phyloP scores from a whole-genome alignment of 176 grass and related monocot species.

The Avena insularis region DNA sequence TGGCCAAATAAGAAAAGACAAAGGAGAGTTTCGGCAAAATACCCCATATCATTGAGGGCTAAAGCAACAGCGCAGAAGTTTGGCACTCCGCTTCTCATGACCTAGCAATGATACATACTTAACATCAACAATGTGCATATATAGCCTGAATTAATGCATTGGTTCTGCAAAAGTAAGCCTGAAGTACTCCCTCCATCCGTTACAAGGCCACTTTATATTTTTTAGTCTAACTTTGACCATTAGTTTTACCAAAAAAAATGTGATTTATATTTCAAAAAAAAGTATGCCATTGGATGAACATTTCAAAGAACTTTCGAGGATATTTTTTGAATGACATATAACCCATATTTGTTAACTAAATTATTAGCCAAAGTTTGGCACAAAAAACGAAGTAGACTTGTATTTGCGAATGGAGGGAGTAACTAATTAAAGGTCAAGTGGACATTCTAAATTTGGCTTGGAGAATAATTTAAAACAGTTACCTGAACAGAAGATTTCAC shows the following conservation, averaged over 20 bases:
- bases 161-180: background rate
- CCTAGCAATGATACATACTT: slow-evolving; percentile 54
- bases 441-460: background rate
- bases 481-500: slow-evolving; percentile 1
- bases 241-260: too few relatives aligned
- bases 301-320: too few relatives aligned
- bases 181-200: background rate
- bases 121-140: slow-evolving; percentile 39
- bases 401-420: too few relatives aligned
- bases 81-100: slow-evolving; percentile 90
- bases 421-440: background rate
- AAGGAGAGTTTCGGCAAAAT: slow-evolving; percentile 43
- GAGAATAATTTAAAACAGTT: slow-evolving; percentile 14
- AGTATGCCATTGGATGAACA: too few relatives aligned
- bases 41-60: slow-evolving; percentile 93
- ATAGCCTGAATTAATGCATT: slow-evolving; percentile 27
- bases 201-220: too few relatives aligned
- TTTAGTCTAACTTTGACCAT: too few relatives aligned
- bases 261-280: too few relatives aligned
- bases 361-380: too few relatives aligned
- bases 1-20: slow-evolving; percentile 25
- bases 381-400: too few relatives aligned
- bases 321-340: too few relatives aligned
- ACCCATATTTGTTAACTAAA: too few relatives aligned
- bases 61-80: slow-evolving; percentile 98